Evolutionary conservation across 352 stramenopile species (phyloP), one percentile per base, ranked within the genome.

Genomic region (Phytophthora pini): DNA sequence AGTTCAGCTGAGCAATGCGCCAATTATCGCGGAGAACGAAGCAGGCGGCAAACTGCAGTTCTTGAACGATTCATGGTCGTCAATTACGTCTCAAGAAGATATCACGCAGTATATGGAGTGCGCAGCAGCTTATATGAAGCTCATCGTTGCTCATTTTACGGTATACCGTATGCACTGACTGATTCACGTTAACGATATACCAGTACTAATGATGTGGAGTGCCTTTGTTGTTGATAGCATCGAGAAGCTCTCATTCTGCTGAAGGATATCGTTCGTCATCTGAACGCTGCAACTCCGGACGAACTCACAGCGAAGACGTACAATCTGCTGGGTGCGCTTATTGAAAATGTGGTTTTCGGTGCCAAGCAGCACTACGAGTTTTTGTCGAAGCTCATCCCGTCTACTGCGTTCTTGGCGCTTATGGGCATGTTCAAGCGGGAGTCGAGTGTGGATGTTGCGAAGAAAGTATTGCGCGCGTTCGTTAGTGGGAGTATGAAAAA

Each of bases 401-500:
- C 87, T 2, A 39, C 62, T 1, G 69, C 91, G 12, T 95, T 95
- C 57, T 68, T 95, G 13, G 80, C 79, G 46, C 70, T 97, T 2
- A 84, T 97, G 68, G 89, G 88, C 0, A 90, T 95, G 80, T 97
- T 97, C 48, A 89, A 89, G 27, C 83, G 77, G 10, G 83, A 93
- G 31, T 79, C 84, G 15, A 97, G 89, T 56, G 81, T 95, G 5
- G 55, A 87, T 17, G 81, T 95, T 9, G 90, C 84, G 7, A 95
- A 95, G 57, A 89, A 94, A 63, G 83, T 97, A 8, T 70, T 97
- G 9, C 74, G 82, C 50, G 83, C 86, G 1, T 95, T 94, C 65
- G 83, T 95, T 17, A 63, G 71, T 1, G 68, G 67, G 5, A 68
- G 39, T 7, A 65, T 76, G 61, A 72, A 72, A 8, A 68, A 65